Evolutionary conservation across 805 yeast genomes (phyloP).

Genomic region (Vanderwaltozyma yarrowii): DNA sequence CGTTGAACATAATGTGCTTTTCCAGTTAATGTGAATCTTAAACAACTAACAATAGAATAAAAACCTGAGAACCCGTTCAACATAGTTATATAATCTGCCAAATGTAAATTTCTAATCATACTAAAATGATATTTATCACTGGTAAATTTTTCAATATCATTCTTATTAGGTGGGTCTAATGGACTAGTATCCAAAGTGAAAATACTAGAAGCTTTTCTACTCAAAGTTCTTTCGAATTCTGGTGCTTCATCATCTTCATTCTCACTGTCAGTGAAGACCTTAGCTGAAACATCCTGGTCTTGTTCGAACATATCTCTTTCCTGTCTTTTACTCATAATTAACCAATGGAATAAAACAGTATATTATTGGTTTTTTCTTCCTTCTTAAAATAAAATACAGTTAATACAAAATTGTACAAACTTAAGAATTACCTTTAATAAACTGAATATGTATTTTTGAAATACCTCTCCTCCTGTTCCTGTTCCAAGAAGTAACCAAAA

Average conservation of each 20-base stretch:
- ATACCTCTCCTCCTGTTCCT: too few relatives aligned
- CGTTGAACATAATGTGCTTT: constrained; percentile 65
- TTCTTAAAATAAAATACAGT: too few relatives aligned
- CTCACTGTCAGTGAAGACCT: constrained; percentile 2
- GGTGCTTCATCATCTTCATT: constrained; percentile 9
- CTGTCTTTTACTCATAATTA: neutral
- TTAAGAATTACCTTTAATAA: too few relatives aligned
- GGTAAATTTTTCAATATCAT: constrained; percentile 69
- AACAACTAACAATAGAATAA: constrained; percentile 77
- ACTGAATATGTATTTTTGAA: too few relatives aligned
- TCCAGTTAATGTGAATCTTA: constrained; percentile 66
- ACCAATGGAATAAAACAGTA: neutral
- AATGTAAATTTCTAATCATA: constrained; percentile 74
- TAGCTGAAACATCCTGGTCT: neutral
- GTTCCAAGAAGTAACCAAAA: too few relatives aligned
- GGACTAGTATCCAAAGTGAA: constrained; percentile 42
- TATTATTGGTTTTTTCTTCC: too few relatives aligned
- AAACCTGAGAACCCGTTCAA: constrained; percentile 92
- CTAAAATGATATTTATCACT: constrained; percentile 79
- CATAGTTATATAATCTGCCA: constrained; percentile 94
- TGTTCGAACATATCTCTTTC: neutral
- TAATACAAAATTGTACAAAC: too few relatives aligned
- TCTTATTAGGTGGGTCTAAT: constrained; percentile 66
- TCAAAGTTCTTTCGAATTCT: constrained; percentile 4
- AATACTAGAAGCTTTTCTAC: constrained; percentile 46